Conservation (phyloP, 1,139 yeast genomes). For the Pichia sp. region DNA sequence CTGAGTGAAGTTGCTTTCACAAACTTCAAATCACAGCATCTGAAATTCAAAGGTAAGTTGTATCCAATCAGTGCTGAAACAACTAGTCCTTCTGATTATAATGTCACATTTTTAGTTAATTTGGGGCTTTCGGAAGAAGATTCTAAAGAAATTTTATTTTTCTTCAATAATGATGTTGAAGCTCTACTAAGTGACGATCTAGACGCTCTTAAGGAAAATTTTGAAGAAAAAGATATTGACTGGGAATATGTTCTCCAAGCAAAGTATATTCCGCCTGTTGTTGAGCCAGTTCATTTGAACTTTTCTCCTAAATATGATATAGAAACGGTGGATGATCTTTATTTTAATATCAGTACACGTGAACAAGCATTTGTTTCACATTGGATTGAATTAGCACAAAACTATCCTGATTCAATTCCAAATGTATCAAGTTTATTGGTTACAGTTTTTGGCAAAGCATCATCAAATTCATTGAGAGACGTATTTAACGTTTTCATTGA, state of each 20-base stretch:
- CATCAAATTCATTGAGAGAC: conserved; percentile 28
- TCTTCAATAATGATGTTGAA: conserved; percentile 20
- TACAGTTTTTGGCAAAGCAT: conserved; percentile 30
- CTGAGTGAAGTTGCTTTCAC: conserved; percentile 34
- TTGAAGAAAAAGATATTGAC: conserved; percentile 24
- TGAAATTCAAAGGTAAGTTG: conserved; percentile 30
- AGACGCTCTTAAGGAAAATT: conserved; percentile 23
- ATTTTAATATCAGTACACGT: conserved; percentile 32
- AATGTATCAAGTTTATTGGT: conserved; percentile 45
- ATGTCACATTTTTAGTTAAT: conserved; percentile 39
- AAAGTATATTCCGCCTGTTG: conserved; percentile 23
- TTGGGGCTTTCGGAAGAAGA: conserved; percentile 38
- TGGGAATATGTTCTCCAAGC: conserved; percentile 2
- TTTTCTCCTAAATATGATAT: conserved; percentile 27
- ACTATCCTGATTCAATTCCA: conserved; percentile 44
- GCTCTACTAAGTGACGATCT: conserved; percentile 19
- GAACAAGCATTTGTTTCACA: conserved; percentile 36
- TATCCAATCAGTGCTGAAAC: conserved; percentile 43
- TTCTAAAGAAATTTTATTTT: conserved; percentile 36
- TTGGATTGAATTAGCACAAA: conserved; percentile 43
- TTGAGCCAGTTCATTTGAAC: conserved; percentile 31
- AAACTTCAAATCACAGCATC: conserved; percentile 24
- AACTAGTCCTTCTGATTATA: conserved; percentile 47
- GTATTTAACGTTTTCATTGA: conserved; percentile 34
- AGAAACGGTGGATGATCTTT: conserved; percentile 36